Percentiles rank a stretch among this genome's conserved stretches.
Evolutionary conservation across 1,284 basidiomycete species (phyloP).

Genomic region (Amylostereum chailletii): DNA sequence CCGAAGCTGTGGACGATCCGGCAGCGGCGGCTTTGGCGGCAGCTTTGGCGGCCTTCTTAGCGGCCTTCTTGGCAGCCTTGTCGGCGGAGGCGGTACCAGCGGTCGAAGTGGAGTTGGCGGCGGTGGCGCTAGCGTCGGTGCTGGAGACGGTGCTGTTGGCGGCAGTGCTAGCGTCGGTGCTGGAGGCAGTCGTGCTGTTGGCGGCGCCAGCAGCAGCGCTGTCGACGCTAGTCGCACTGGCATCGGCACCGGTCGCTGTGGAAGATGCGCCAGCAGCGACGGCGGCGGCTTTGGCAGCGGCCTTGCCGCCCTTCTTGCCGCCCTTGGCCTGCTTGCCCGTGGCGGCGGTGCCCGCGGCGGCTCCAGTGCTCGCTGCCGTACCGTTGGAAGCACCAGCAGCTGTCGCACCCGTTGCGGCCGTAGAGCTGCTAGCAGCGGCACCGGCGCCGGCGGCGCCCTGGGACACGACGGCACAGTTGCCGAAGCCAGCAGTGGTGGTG

Average conservation of each 20-base stretch:
- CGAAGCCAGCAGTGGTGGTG: conserved; percentile 31
- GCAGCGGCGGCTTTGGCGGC: not conserved
- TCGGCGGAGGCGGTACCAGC: conserved; percentile 16
- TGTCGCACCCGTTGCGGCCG: not conserved
- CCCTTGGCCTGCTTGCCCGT: not conserved
- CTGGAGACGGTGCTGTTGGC: conserved; percentile 3
- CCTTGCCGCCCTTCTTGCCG: no score
- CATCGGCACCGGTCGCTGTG: not conserved
- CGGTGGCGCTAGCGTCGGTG: conserved; percentile 9
- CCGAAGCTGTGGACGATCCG: not conserved
- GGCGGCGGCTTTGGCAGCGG: not conserved
- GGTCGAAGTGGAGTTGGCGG: conserved; percentile 10
- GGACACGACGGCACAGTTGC: conserved; percentile 32
- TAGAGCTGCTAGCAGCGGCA: not conserved
- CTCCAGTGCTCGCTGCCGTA: not conserved
- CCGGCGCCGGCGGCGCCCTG: not conserved
- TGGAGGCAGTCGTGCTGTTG: no score
- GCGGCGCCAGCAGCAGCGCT: not conserved
- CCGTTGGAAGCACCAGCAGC: not conserved
- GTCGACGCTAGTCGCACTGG: conserved; percentile 16
- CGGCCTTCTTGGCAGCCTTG: conserved; percentile 7
- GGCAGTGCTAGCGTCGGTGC: no score
- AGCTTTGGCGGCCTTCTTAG: not conserved
- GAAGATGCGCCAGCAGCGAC: not conserved
- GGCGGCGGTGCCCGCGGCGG: not conserved